Percentiles rank a stretch among this genome's conserved stretches.
Conservation (phyloP, 1,284 basidiomycete species). For the Spongiforma sp. region DNA sequence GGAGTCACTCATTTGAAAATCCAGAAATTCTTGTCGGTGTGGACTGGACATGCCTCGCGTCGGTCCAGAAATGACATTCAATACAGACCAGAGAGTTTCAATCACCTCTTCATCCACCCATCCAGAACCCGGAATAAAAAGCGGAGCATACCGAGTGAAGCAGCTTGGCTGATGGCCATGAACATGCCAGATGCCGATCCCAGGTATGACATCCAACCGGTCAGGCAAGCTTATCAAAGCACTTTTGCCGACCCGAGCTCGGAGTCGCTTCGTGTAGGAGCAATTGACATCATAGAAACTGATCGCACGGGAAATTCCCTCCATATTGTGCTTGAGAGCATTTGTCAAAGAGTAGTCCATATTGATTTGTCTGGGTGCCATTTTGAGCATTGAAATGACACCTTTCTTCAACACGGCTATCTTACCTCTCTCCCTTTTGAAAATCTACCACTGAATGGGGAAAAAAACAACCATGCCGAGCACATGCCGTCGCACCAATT, state of each 20-base stretch:
- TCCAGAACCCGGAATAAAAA: not conserved
- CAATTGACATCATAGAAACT: constrained; percentile 18
- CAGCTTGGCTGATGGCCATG: constrained; percentile 13
- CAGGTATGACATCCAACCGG: not conserved
- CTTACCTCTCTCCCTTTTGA: constrained; percentile 10
- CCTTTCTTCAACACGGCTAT: not conserved
- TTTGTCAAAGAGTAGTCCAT: not conserved
- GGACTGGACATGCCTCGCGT: not conserved
- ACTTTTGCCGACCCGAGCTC: not conserved
- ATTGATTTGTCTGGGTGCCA: not conserved
- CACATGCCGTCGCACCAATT: constrained; percentile 23
- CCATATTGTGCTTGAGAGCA: not conserved
- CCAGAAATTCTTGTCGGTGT: not conserved
- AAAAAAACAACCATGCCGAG: constrained; percentile 21
- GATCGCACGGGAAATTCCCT: not conserved
- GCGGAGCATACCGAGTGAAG: not conserved
- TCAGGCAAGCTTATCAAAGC: not conserved
- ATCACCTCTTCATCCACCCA: not conserved
- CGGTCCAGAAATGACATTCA: not conserved
- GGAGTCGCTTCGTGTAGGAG: constrained; percentile 10
- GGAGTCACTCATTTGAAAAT: not conserved
- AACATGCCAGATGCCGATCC: constrained; percentile 19
- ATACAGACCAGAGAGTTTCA: not conserved
- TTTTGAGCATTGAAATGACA: not conserved
- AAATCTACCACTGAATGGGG: constrained; percentile 9